Evolutionary conservation across 2,329 filamentous ascomycete genomes (phyloP).

Genomic region (Ilyonectria destructans): DNA sequence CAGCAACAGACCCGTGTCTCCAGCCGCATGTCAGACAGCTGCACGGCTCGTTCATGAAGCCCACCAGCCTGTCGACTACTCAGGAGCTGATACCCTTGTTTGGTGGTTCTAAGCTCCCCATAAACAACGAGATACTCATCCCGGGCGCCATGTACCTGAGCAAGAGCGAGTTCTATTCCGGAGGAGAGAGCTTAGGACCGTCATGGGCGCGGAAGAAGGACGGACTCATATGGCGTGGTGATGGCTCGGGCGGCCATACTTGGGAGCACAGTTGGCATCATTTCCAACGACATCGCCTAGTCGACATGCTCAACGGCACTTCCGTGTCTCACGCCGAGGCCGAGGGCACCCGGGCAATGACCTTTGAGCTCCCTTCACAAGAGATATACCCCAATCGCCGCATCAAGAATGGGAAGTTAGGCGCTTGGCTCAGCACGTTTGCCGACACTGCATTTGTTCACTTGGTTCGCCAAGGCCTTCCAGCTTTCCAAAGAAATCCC

Average conservation of each 20-base stretch:
- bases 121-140: constrained; percentile 77
- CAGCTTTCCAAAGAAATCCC: constrained; percentile 51
- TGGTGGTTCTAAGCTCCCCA: constrained; percentile 73
- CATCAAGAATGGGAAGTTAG: constrained; percentile 53
- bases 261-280: constrained; percentile 74
- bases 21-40: constrained; percentile 67
- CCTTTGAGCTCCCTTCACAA: constrained; percentile 65
- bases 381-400: constrained; percentile 61
- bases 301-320: constrained; percentile 79
- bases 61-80: constrained; percentile 67
- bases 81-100: constrained; percentile 74
- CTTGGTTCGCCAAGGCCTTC: constrained; percentile 57
- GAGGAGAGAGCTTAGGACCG: constrained; percentile 66
- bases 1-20: constrained; percentile 72
- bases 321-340: constrained; percentile 66
- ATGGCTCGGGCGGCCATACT: constrained; percentile 73
- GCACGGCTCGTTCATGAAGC: constrained; percentile 73
- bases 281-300: constrained; percentile 80
- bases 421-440: constrained; percentile 59
- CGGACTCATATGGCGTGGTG: constrained; percentile 75
- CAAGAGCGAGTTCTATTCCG: constrained; percentile 72
- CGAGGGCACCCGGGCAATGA: constrained; percentile 57
- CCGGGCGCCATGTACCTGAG: constrained; percentile 77
- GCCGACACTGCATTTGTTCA: constrained; percentile 63
- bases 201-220: constrained; percentile 72